These are phyloP conservation scores for Eucalyptus shirleyi DNA, from an alignment of 345 rosid species.

Conservation along the genomic window DNA sequence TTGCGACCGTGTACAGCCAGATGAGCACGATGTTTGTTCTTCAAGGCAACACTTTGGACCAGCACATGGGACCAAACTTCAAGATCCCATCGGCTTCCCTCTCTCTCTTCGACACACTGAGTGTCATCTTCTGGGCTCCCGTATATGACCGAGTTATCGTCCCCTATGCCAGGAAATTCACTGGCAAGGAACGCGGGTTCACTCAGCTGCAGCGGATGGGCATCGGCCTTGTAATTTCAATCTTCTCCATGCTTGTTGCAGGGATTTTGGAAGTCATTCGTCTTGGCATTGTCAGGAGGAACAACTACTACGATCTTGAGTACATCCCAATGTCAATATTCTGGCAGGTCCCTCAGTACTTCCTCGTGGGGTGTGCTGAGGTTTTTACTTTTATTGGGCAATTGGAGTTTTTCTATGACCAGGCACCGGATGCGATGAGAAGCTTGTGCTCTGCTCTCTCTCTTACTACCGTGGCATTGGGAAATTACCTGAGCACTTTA, in stretches of 20 bases:
- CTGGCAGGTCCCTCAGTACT: slow-evolving; percentile 96
- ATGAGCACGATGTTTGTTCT: slow-evolving; percentile 91
- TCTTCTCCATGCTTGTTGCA: slow-evolving; percentile 59
- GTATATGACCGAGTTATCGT: slow-evolving; percentile 63
- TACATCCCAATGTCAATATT: slow-evolving; percentile 63
- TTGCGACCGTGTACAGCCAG: slow-evolving; percentile 74
- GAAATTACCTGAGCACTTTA: slow-evolving; percentile 71
- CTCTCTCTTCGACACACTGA: slow-evolving; percentile 71
- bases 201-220: slow-evolving; percentile 95
- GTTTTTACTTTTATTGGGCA: slow-evolving; percentile 82
- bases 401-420: slow-evolving; percentile 86
- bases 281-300: slow-evolving; percentile 27
- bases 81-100: slow-evolving; percentile 89
- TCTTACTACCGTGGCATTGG: slow-evolving; percentile 62
- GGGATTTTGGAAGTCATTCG: slow-evolving; percentile 63
- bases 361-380: slow-evolving; percentile 79
- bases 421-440: slow-evolving; percentile 96
- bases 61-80: slow-evolving; percentile 66
- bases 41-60: slow-evolving; percentile 93
- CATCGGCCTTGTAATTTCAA: slow-evolving; percentile 72
- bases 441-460: slow-evolving; percentile 83
- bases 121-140: slow-evolving; percentile 88
- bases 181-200: slow-evolving; percentile 76
- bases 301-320: slow-evolving; percentile 48
- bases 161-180: slow-evolving; percentile 48